Base-by-base conservation (phyloP, 805 yeast species). In the Suhomyces sp. region DNA sequence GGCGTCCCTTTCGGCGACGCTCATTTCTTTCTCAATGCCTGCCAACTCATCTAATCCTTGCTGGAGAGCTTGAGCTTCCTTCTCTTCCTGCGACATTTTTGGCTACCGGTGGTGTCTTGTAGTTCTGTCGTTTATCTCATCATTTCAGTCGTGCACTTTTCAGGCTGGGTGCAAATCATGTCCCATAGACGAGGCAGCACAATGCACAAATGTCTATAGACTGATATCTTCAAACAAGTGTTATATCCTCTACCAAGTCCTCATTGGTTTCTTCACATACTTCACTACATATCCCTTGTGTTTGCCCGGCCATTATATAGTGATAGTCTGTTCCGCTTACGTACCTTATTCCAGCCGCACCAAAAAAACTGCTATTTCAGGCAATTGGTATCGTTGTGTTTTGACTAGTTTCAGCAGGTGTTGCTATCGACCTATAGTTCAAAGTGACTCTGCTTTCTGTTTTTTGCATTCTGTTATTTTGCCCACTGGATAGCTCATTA, bases 1-100 rank as follows among this genome's bases (percentile, higher is more conserved):
- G 23, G 84, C 84, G 24, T 83, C 82, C 47, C 78, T 77, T 56
- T 87, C 91, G 13, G 85, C 84, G 27, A 65, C 57, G 48, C 82
- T 86, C 75, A 83, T 76, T 47, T 82, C 81, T 48, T 77, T 77
- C 62, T 85, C 89, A 58, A 84, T 77, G 12, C 73, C 72, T 1
- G 88, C 86, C 38, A 87, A 67, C 22, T 73, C 75, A n/a, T 70
- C 63, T 50, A 75, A 64, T 41, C 64, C 60, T 38, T 58, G 52
- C 54, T 70, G 60, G 73, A 76, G 51, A 8, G 44, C 44, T 10
- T 47, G 38, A 5, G 36, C 33, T 44, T 48, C 48, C 27, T 15
- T 23, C 19, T 22, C 22, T 22, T 36, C 44, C 17, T 38, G 53
- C 42, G 26, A 51, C 55, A 29, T 56, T 44, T 23, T 55, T 17